A percentile compares a stretch with the other conserved stretches of the same genome.
Conservation (phyloP, 2,329 filamentous ascomycete species). For the Fusarium tricinctum region DNA sequence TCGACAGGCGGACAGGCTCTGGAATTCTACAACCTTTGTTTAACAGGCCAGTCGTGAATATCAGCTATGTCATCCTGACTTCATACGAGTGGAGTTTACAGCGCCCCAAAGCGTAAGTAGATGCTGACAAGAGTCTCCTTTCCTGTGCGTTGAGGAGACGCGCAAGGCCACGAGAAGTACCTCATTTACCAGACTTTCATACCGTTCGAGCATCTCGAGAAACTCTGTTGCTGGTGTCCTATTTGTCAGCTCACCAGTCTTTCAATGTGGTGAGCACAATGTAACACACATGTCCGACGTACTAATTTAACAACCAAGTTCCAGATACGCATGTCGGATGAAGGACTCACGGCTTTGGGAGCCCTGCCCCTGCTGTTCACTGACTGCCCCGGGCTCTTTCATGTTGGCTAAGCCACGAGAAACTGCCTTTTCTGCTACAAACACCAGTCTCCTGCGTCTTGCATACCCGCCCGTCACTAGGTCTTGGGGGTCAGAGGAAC, state of each 20-base stretch:
- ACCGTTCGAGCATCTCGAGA: not conserved
- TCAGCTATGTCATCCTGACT: conserved; percentile 27
- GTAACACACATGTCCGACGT: conserved; percentile 31
- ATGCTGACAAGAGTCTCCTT: conserved; percentile 9
- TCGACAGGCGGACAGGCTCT: conserved; percentile 4
- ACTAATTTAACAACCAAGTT: conserved; percentile 26
- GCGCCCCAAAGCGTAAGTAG: conserved; percentile 1
- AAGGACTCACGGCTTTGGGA: conserved; percentile 28
- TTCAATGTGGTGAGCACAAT: conserved; percentile 17
- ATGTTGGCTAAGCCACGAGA: conserved; percentile 13
- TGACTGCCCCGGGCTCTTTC: conserved; percentile 2
- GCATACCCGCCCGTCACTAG: conserved; percentile 37
- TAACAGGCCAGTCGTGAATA: conserved; percentile 5
- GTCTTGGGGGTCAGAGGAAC: conserved; percentile 18
- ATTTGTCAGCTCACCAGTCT: not conserved
- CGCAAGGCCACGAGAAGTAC: not conserved
- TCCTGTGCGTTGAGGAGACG: not conserved
- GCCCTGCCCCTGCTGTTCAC: not conserved
- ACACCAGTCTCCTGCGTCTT: conserved; percentile 38
- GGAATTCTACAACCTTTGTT: conserved; percentile 33
- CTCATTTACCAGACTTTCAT: not conserved
- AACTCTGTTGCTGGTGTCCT: conserved; percentile 2
- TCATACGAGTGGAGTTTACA: conserved; percentile 12
- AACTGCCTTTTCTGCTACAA: conserved; percentile 27
- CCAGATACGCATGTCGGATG: conserved; percentile 34